A percentile compares a stretch with the other conserved stretches of the same genome.
Conservation (phyloP, 1,284 basidiomycete species). For the Apiotrichum siamense region DNA sequence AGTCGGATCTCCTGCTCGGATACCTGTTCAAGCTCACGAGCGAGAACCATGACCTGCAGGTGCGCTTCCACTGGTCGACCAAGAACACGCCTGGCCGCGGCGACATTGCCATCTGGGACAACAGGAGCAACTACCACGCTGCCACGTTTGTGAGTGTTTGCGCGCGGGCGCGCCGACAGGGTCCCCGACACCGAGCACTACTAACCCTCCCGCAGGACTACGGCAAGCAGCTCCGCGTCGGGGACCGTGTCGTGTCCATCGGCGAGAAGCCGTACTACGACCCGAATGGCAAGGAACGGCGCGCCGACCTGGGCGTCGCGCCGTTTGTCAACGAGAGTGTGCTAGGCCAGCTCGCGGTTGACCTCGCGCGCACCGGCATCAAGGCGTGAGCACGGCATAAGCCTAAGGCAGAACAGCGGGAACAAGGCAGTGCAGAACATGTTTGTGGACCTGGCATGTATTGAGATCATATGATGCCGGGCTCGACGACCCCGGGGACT, state of each 20-base stretch:
- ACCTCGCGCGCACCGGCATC: not conserved
- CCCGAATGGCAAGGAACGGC: conserved; percentile 19
- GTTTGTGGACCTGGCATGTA: too few species aligned
- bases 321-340: not conserved
- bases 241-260: conserved; percentile 58
- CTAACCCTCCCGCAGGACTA: conserved; percentile 49
- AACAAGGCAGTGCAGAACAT: too few species aligned
- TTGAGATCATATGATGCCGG: too few species aligned
- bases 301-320: conserved; percentile 3
- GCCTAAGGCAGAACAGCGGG: too few species aligned
- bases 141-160: not conserved
- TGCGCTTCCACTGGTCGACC: conserved; percentile 48
- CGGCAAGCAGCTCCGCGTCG: conserved; percentile 48
- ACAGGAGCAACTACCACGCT: conserved; percentile 56
- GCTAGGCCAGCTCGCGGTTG: not conserved
- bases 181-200: conserved; percentile 21
- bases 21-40: conserved; percentile 49
- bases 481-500: too few species aligned
- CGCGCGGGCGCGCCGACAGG: too few species aligned
- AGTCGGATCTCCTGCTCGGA: conserved; percentile 46
- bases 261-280: conserved; percentile 60
- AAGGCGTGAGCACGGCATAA: not conserved
- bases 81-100: conserved; percentile 57
- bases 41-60: conserved; percentile 47
- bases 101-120: conserved; percentile 52